Evolutionary conservation across 2,329 filamentous ascomycete species (phyloP).

Genomic region (Alternaria gaisen): DNA sequence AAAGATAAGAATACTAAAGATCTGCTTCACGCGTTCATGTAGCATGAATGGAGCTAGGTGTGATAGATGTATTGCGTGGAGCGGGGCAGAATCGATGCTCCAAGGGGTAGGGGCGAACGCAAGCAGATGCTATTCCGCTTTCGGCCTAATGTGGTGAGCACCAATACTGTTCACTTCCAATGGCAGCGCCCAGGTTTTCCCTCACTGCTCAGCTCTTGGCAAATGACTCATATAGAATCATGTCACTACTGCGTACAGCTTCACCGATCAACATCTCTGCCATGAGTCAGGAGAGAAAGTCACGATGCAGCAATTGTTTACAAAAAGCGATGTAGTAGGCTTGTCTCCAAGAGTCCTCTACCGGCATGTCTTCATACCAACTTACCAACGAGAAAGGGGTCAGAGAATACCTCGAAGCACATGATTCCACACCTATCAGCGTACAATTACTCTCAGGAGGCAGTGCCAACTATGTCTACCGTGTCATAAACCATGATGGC

Average conservation of each 20-base stretch:
- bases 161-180: background rate
- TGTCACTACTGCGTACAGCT: background rate
- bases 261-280: no score
- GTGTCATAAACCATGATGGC: slow-evolving; percentile 26
- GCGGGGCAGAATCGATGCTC: background rate
- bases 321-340: background rate
- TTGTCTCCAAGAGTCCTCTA: background rate
- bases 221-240: slow-evolving; percentile 39
- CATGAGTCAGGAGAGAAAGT: background rate
- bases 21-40: background rate
- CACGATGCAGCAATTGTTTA: background rate
- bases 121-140: background rate
- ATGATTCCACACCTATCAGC: slow-evolving; percentile 2
- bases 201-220: slow-evolving; percentile 20
- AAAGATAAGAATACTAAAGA: background rate
- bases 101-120: background rate
- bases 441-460: slow-evolving; percentile 42
- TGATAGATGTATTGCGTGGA: background rate
- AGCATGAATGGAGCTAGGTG: background rate
- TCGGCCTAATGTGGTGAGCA: background rate
- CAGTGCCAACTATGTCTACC: slow-evolving; percentile 50
- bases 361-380: slow-evolving; percentile 1
- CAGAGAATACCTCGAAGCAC: slow-evolving; percentile 27
- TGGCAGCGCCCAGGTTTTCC: background rate
- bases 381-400: slow-evolving; percentile 37